Percentiles rank a stretch among this genome's conserved stretches.
Conservation (phyloP, 129 eudicot species). For the Erigeron canadensis region DNA sequence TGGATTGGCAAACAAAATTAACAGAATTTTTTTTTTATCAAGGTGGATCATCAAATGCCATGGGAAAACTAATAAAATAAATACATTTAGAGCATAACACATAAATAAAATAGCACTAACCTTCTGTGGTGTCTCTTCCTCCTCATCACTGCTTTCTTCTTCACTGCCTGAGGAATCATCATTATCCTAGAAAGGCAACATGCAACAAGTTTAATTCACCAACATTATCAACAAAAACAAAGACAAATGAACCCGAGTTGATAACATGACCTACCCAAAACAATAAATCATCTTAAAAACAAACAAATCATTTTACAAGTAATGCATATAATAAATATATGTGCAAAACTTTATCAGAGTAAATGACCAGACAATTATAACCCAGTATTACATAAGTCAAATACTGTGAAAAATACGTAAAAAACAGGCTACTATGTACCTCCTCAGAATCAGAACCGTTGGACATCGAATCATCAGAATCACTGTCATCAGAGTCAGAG, state of each 20-base stretch:
- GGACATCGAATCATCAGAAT: conserved; percentile 23
- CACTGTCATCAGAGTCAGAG: conserved; percentile 36
- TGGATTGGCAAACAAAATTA: too few relatives aligned
- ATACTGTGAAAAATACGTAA: neutral
- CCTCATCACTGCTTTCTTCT: conserved; percentile 53
- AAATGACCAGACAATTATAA: neutral
- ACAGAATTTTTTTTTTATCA: too few relatives aligned
- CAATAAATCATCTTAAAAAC: neutral
- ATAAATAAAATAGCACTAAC: conserved; percentile 22
- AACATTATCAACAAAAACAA: neutral
- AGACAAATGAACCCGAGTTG: neutral
- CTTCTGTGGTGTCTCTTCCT: conserved; percentile 78
- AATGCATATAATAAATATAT: neutral
- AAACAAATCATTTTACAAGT: too few relatives aligned
- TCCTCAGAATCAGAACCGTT: conserved; percentile 43
- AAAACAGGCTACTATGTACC: conserved; percentile 20
- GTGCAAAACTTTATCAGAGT: neutral
- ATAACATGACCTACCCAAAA: neutral
- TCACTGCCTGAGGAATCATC: conserved; percentile 50
- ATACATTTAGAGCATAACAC: neutral
- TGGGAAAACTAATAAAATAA: neutral
- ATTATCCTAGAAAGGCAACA: conserved; percentile 30
- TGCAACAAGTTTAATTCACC: too few relatives aligned
- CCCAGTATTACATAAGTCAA: neutral
- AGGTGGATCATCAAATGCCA: neutral